phyloP scores from a whole-genome alignment of 1,139 yeast species.

The Saccharomycopsis phalli region DNA sequence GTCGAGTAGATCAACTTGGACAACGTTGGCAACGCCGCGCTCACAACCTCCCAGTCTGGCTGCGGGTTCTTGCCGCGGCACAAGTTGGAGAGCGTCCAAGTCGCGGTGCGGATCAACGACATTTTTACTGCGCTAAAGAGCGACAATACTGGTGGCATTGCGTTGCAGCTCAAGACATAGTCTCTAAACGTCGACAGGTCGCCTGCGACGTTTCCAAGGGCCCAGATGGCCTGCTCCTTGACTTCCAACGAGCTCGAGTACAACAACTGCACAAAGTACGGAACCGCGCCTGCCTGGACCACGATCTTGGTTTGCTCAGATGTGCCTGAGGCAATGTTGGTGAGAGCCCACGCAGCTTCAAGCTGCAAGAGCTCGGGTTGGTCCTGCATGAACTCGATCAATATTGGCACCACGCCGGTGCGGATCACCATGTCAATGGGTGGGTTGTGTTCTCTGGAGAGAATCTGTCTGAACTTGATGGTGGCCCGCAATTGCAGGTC shows the following conservation, averaged over 20 bases:
- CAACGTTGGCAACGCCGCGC: slow-evolving; percentile 82
- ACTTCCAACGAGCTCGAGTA: slow-evolving; percentile 81
- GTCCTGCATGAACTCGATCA: slow-evolving; percentile 79
- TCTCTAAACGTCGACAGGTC: slow-evolving; percentile 88
- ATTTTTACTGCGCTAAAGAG: slow-evolving; percentile 76
- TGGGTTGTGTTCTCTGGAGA: slow-evolving; percentile 94
- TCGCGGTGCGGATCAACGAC: slow-evolving; percentile 88
- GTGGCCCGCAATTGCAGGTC: slow-evolving; percentile 85
- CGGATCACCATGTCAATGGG: slow-evolving; percentile 92
- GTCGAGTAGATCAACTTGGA: slow-evolving; percentile 84
- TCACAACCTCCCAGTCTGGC: slow-evolving; percentile 88
- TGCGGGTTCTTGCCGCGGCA: slow-evolving; percentile 96
- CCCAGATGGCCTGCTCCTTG: slow-evolving; percentile 98
- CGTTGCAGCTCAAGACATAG: slow-evolving; percentile 73
- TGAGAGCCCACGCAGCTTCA: slow-evolving; percentile 98
- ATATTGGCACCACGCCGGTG: slow-evolving; percentile 84
- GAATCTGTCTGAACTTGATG: slow-evolving; percentile 82
- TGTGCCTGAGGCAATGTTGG: slow-evolving; percentile 95
- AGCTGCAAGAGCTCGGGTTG: slow-evolving; percentile 85
- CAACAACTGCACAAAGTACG: slow-evolving; percentile 75
- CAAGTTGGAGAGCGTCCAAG: slow-evolving; percentile 94
- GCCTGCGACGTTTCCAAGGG: slow-evolving; percentile 97
- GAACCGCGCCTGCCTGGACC: slow-evolving; percentile 90
- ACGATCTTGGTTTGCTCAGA: slow-evolving; percentile 86
- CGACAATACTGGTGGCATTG: slow-evolving; percentile 79